Evolutionary conservation across 495 filamentous ascomycete genomes (phyloP).

Genomic region (Hyaloscypha hepaticicola): DNA sequence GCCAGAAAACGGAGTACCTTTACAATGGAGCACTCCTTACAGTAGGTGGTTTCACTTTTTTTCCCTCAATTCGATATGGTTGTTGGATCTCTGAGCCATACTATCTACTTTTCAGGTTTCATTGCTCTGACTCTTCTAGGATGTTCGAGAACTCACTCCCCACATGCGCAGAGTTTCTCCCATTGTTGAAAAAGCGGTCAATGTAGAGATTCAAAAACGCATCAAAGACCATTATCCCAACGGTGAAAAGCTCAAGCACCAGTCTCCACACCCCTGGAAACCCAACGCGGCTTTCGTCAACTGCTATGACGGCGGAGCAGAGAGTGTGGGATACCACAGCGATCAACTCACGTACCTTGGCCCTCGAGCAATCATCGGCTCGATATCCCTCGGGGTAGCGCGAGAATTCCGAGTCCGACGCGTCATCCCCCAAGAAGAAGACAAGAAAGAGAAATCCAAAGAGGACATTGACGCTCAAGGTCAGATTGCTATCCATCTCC

Average conservation of each 20-base stretch:
- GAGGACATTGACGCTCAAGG: conserved; percentile 60
- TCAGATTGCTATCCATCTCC: conserved; percentile 86
- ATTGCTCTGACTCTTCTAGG: conserved; percentile 39
- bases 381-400: conserved; percentile 82
- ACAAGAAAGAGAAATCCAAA: conserved; percentile 27
- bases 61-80: background rate
- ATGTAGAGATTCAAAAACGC: conserved; percentile 64
- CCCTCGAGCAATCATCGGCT: conserved; percentile 83
- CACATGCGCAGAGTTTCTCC: conserved; percentile 63
- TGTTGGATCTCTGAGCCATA: background rate
- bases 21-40: conserved; percentile 75
- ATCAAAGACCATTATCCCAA: conserved; percentile 51
- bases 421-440: conserved; percentile 57
- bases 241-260: conserved; percentile 69
- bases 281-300: conserved; percentile 94
- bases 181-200: conserved; percentile 70
- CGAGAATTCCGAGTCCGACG: conserved; percentile 86
- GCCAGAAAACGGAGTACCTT: conserved; percentile 70
- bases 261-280: conserved; percentile 68
- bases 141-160: conserved; percentile 72
- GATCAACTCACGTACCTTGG: conserved; percentile 94
- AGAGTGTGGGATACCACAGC: conserved; percentile 87
- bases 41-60: conserved; percentile 36
- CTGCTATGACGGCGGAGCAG: conserved; percentile 75
- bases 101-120: background rate